Conservation (phyloP, 1,284 basidiomycete genomes). For the Fomitiporia mediterranea region DNA sequence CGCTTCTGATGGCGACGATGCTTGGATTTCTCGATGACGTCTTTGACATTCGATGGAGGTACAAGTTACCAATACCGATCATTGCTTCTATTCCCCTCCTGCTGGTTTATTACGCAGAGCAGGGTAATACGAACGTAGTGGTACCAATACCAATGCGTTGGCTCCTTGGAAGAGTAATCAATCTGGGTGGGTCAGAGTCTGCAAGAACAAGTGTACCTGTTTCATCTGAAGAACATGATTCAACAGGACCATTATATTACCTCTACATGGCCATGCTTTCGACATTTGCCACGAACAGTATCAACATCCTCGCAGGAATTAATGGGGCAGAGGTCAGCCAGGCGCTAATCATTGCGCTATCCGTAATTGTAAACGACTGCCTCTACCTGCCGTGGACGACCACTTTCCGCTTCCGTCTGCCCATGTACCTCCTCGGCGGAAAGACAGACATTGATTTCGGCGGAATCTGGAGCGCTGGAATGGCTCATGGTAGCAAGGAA, state of each 20-base stretch:
- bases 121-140: constrained; percentile 91
- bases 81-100: constrained; percentile 93
- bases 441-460: constrained; percentile 64
- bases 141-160: constrained; percentile 78
- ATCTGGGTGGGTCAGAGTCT: constrained; percentile 63
- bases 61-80: constrained; percentile 96
- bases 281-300: constrained; percentile 96
- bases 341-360: constrained; percentile 87
- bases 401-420: constrained; percentile 56
- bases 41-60: constrained; percentile 98
- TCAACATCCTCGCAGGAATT: constrained; percentile 98
- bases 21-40: constrained; percentile 97
- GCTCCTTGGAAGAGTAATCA: constrained; percentile 75
- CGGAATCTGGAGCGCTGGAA: constrained; percentile 75
- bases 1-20: constrained; percentile 86
- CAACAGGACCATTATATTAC: constrained; percentile 87
- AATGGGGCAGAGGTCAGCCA: constrained; percentile 96
- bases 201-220: constrained; percentile 6
- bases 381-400: constrained; percentile 83
- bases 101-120: constrained; percentile 94
- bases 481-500: constrained; percentile 81
- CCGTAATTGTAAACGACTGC: constrained; percentile 88
- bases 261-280: constrained; percentile 94
- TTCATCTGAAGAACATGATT: not conserved
- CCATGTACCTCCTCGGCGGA: constrained; percentile 63